Base-by-base conservation (phyloP, 2,329 filamentous ascomycete species). In the Hypomyces perniciosus region DNA sequence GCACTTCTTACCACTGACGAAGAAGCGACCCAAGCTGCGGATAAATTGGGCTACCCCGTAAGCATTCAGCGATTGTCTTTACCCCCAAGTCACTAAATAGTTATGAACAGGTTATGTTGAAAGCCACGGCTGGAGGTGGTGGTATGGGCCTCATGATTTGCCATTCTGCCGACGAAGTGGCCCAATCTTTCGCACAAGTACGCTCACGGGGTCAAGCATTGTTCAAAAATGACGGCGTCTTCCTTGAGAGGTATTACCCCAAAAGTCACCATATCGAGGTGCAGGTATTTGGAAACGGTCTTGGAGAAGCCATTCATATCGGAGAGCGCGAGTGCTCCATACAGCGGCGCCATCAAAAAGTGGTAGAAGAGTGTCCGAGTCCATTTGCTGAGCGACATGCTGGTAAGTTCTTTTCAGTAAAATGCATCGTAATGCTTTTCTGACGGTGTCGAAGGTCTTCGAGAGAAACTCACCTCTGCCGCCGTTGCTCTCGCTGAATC, bases 291-390 rank as follows among this genome's bases (percentile, higher is more conserved):
- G 76, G 75, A 3, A 70, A 78, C 55, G 68, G 72, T 3, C 48
- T 59, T 2, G 75, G 74, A 0, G 59, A 62, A 4, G 70, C 73
- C 0, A 56, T 72, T 10, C 62, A 67, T 10, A 59, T 71, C 1
- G 69, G 72, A 4, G 75, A 79, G 45, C 63, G 76, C 7, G 76
- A 79, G 35, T 79, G 77, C 52, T 77, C 74, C 4, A 57, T 79
- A 2, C 75, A 79, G 45, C 60, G 76, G 5, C 65, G 76, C 1
- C 70, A 79, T 52, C 75, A 79, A 51, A 79, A 79, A 52, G 68
- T 79, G 2, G 64, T 79, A 1, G 76, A 79, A 53, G 74, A 77
- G 59, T 68, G 67, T 2, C 72, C 72, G n/a, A 44, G 42, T 12
- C 33, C 33, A 35, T 35, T 35, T 12, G 33, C 4, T 35, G 33